Conservation (phyloP, 2,329 filamentous ascomycete genomes). For the Thelonectria rubi region DNA sequence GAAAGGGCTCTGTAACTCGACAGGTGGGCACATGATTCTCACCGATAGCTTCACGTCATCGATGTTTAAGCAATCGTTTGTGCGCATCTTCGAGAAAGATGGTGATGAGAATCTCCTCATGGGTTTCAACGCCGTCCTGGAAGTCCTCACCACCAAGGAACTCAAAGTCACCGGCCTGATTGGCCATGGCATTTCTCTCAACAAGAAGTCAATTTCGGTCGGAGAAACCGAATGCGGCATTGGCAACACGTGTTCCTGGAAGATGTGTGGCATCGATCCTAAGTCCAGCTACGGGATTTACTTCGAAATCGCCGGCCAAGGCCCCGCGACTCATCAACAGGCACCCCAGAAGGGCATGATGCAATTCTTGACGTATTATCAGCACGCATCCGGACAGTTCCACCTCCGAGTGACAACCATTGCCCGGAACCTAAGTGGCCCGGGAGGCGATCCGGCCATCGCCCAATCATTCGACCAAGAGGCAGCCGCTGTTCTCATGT, state of each 20-base stretch:
- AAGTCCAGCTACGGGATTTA: conserved; percentile 94
- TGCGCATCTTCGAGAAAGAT: conserved; percentile 97
- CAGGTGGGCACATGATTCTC: conserved; percentile 96
- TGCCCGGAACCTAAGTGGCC: conserved; percentile 88
- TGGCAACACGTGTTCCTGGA: conserved; percentile 98
- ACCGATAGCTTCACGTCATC: conserved; percentile 99
- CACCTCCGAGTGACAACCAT: conserved; percentile 96
- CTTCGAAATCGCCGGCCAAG: conserved; percentile 96
- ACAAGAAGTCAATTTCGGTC: conserved; percentile 97
- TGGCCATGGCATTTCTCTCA: conserved; percentile 93
- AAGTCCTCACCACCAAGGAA: conserved; percentile 97
- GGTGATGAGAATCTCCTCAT: conserved; percentile 93
- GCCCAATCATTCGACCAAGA: conserved; percentile 99
- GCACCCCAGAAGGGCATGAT: conserved; percentile 93
- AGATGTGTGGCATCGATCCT: conserved; percentile 98
- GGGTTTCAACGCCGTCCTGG: conserved; percentile 97
- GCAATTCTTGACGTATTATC: conserved; percentile 98
- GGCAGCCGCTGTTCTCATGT: conserved; percentile 97
- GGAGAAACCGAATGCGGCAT: conserved; percentile 98
- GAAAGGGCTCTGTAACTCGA: conserved; percentile 96
- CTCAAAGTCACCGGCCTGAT: conserved; percentile 98
- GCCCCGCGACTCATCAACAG: conserved; percentile 85
- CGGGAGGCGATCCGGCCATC: conserved; percentile 91
- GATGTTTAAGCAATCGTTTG: conserved; percentile 99
- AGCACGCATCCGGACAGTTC: conserved; percentile 95